Percentiles rank a stretch among this genome's conserved stretches.
phyloP scores from a whole-genome alignment of 441 rosid genomes.

The Gossypium davidsonii region DNA sequence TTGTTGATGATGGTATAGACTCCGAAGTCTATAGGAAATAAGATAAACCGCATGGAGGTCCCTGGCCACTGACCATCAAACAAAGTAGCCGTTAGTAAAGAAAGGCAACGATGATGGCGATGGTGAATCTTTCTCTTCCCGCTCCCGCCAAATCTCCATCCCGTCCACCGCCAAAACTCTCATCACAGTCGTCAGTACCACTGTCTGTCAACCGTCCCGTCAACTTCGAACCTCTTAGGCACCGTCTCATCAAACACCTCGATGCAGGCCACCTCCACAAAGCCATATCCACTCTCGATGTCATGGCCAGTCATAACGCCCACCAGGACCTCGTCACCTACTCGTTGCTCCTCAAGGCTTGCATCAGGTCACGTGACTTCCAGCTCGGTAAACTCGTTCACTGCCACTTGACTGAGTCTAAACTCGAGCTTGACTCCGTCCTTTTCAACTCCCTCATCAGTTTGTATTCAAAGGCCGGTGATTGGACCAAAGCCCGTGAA shows the following conservation, averaged over 20 bases:
- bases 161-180: slow-evolving; percentile 14
- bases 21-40: not conserved
- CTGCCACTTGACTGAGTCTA: slow-evolving; percentile 28
- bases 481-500: slow-evolving; percentile 27
- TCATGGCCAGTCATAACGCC: slow-evolving; percentile 32
- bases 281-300: slow-evolving; percentile 40
- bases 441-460: slow-evolving; percentile 51
- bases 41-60: not conserved
- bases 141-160: slow-evolving; percentile 37
- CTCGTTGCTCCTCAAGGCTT: slow-evolving; percentile 54
- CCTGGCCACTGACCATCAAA: not conserved
- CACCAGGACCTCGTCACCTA: slow-evolving; percentile 38
- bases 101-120: slow-evolving; percentile 1
- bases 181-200: not conserved
- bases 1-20: no score
- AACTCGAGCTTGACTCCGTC: slow-evolving; percentile 40
- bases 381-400: slow-evolving; percentile 45
- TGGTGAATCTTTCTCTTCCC: slow-evolving; percentile 27
- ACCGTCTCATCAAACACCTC: slow-evolving; percentile 35
- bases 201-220: not conserved
- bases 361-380: slow-evolving; percentile 47
- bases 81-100: not conserved
- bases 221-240: slow-evolving; percentile 15
- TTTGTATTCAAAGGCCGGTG: slow-evolving; percentile 46
- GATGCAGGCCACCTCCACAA: slow-evolving; percentile 38